Percentiles rank a stretch among this genome's conserved stretches.
Conservation (phyloP, 2,329 filamentous ascomycete species). For the Diaporthe batatas region DNA sequence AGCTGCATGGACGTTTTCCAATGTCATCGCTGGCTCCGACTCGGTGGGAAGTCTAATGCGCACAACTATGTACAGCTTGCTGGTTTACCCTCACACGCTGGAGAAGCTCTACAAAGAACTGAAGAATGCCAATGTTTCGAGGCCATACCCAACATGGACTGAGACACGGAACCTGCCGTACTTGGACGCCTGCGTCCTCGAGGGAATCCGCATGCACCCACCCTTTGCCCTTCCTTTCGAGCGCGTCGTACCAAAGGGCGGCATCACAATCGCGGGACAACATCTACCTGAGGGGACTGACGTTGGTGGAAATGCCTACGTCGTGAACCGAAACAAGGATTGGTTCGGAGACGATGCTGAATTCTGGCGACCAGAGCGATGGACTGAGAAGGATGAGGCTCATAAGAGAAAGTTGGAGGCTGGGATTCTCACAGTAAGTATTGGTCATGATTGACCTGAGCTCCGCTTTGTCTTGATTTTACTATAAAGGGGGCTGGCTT, state of each 20-base stretch:
- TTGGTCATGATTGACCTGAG: neutral
- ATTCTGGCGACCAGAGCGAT: slow-evolving; percentile 46
- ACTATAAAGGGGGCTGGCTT: neutral
- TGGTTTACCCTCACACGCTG: slow-evolving; percentile 46
- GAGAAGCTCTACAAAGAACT: slow-evolving; percentile 49
- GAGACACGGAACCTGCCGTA: slow-evolving; percentile 49
- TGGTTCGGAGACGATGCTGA: slow-evolving; percentile 46
- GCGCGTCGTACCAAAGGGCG: slow-evolving; percentile 47
- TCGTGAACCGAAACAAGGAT: slow-evolving; percentile 44
- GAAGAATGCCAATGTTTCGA: slow-evolving; percentile 45
- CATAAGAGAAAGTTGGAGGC: slow-evolving; percentile 43
- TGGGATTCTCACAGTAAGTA: slow-evolving; percentile 44
- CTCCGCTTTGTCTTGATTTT: neutral
- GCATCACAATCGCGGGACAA: slow-evolving; percentile 43
- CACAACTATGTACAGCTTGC: slow-evolving; percentile 48
- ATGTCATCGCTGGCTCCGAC: slow-evolving; percentile 49
- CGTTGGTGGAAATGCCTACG: slow-evolving; percentile 47
- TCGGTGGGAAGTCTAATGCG: slow-evolving; percentile 48
- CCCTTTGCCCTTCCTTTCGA: slow-evolving; percentile 47
- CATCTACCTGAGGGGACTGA: slow-evolving; percentile 46
- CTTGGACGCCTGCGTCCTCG: slow-evolving; percentile 48
- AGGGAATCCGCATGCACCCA: slow-evolving; percentile 48
- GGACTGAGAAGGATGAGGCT: slow-evolving; percentile 41
- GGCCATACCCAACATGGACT: slow-evolving; percentile 47
- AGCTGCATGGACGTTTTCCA: slow-evolving; percentile 50